Conservation (phyloP, 2,329 filamentous ascomycete species). For the Fusarium mundagurra region DNA sequence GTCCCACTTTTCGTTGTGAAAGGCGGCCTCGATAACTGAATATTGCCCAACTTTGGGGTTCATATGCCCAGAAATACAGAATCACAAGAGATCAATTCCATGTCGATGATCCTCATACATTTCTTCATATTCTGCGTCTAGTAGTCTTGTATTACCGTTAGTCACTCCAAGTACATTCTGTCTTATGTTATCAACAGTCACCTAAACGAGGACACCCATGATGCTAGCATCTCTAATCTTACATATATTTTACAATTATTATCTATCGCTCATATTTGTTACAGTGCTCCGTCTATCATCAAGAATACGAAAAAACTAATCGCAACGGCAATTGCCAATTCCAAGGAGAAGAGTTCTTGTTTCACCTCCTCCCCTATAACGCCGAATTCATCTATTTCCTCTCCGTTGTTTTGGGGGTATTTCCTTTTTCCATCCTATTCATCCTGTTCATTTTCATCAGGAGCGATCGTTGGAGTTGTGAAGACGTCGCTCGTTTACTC, state of each 20-base stretch:
- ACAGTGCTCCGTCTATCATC: conserved; percentile 30
- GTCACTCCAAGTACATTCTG: accelerated
- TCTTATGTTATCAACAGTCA: not conserved
- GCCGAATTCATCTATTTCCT: conserved; percentile 28
- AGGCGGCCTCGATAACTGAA: conserved; percentile 46
- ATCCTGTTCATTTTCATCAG: conserved; percentile 3
- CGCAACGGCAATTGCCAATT: not conserved
- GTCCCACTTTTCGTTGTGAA: conserved; percentile 32
- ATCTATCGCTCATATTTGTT: conserved; percentile 37
- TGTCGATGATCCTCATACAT: not conserved
- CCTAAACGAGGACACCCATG: not conserved
- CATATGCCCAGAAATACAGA: not conserved
- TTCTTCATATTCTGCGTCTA: not conserved
- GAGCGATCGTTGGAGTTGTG: conserved; percentile 13
- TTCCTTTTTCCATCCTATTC: conserved; percentile 11
- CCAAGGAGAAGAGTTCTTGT: conserved; percentile 30
- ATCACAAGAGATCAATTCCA: not conserved
- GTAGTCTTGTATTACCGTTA: accelerated
- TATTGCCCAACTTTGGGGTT: conserved; percentile 18
- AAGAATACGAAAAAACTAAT: conserved; percentile 1
- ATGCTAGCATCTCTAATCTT: not conserved
- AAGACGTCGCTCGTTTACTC: conserved; percentile 69
- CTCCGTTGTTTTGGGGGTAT: conserved; percentile 9
- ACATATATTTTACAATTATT: conserved; percentile 39
- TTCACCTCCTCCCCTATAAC: conserved; percentile 24